A percentile compares a stretch with the other conserved stretches of the same genome.
These are phyloP conservation scores for Podospora bellae-mahoneyi DNA, from an alignment of 495 filamentous ascomycete species.

Conservation along the genomic window DNA sequence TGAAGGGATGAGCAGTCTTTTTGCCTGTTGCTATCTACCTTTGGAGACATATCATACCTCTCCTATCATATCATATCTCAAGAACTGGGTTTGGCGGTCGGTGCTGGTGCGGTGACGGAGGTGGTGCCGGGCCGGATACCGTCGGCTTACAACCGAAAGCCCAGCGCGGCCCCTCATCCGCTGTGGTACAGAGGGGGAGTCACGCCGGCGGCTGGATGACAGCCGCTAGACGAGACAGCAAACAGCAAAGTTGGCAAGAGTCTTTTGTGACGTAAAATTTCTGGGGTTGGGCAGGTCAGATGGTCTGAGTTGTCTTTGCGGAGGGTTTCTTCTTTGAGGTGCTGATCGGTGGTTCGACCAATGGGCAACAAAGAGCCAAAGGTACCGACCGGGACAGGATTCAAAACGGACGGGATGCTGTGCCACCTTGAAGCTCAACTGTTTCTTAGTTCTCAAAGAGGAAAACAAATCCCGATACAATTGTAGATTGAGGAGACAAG, in stretches of 20 bases:
- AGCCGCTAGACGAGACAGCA: too few species aligned
- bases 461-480: neutral
- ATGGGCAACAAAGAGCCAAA: neutral
- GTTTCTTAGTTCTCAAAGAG: neutral
- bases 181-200: neutral
- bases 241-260: neutral
- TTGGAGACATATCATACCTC: neutral
- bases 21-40: neutral
- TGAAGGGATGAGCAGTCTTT: neutral
- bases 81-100: neutral
- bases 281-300: neutral
- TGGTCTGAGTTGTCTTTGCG: neutral
- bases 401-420: neutral
- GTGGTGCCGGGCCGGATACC: conserved; percentile 21
- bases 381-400: too few species aligned
- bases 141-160: conserved; percentile 23
- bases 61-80: neutral
- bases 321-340: neutral
- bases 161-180: conserved; percentile 4
- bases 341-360: neutral
- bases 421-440: neutral
- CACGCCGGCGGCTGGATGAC: neutral
- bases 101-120: neutral
- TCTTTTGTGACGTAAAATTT: neutral
- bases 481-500: neutral